Percentiles rank a stretch among this genome's conserved stretches.
Conservation (phyloP, 2,329 filamentous ascomycete genomes). For the Nectriaceae sp. region DNA sequence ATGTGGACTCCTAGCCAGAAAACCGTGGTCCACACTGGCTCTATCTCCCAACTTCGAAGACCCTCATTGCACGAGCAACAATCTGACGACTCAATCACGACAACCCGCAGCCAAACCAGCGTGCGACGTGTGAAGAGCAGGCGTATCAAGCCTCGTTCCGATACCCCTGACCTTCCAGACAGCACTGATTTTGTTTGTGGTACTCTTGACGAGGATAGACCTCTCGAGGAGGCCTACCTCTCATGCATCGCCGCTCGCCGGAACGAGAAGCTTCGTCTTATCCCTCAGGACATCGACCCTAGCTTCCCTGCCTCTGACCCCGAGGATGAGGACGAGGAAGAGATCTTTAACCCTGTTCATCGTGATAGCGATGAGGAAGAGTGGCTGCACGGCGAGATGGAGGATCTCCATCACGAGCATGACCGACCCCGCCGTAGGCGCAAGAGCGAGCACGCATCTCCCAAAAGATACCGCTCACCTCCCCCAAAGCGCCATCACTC, state of each 20-base stretch:
- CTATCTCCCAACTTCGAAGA: constrained; percentile 35
- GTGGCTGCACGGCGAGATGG: constrained; percentile 73
- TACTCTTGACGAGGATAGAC: constrained; percentile 92
- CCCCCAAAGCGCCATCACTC: constrained; percentile 29
- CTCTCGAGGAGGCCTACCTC: constrained; percentile 91
- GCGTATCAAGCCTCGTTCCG: constrained; percentile 35
- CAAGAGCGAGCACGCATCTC: constrained; percentile 51
- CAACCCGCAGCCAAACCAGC: constrained; percentile 40
- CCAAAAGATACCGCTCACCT: constrained; percentile 48
- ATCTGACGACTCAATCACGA: constrained; percentile 64
- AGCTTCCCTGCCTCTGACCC: constrained; percentile 95
- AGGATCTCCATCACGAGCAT: constrained; percentile 63
- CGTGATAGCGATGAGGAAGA: constrained; percentile 68
- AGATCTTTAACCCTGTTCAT: constrained; percentile 57
- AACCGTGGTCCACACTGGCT: constrained; percentile 38
- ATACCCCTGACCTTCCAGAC: constrained; percentile 84
- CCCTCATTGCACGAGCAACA: constrained; percentile 47
- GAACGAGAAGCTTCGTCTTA: constrained; percentile 75
- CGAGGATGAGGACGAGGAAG: constrained; percentile 80
- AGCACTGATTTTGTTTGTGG: constrained; percentile 99
- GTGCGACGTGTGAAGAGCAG: constrained; percentile 31
- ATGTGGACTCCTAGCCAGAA: constrained; percentile 55
- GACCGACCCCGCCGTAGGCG: constrained; percentile 51
- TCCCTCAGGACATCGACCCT: constrained; percentile 96
- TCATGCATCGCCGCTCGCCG: constrained; percentile 81